Evolutionary conservation across 495 filamentous ascomycete genomes (phyloP), one percentile per base, ranked within the genome.

Genomic region (Ascodesmis nigricans): DNA sequence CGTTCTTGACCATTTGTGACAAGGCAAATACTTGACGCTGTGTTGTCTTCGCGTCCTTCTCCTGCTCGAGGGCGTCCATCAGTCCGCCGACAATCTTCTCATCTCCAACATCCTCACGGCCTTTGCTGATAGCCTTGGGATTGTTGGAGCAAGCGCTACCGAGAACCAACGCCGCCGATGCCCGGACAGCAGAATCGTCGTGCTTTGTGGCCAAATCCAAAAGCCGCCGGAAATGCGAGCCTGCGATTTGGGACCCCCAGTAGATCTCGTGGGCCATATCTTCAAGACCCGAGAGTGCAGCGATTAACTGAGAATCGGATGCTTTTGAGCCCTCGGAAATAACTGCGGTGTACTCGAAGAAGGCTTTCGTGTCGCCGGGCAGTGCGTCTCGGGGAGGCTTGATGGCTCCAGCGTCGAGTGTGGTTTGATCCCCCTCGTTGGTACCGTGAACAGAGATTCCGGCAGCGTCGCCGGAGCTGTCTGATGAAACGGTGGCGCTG

Each of bases 181-280:
- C 62, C 41, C 29, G 59, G 53, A 44, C 41, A 29, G 23, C 53
- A 5, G 5, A 6, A 39, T 17, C 38, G 26, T 24, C 44, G 25
- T 29, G 35, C 40, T 26, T 29, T 65, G 46, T 3, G 68, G 54
- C 7, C 52, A 46, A 25, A 53, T 56, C 6, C 64, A 36, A 3
- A 58, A 57, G n/a, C 53, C 53, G 3, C 48, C 36, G 23, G 22
- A 46, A 47, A 26, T 41, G 46, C 38, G 69, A 61, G 29, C 63
- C 57, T 13, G 63, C 52, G 29, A 76, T 59, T 41, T 69, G 64
- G 4, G 70, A 53, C n/a, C 73, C 73, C 56, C 71, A 76, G 55
- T 75, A 72, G 42, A 72, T 64, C 43, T 71, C 70, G 47, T 77
- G 69, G 3, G 63, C 58, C 19, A 74, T 53, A 5, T 73, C 68